These are phyloP conservation scores for Oenanthe javanica DNA, from an alignment of 140 eudicot species.

Conservation along the genomic window DNA sequence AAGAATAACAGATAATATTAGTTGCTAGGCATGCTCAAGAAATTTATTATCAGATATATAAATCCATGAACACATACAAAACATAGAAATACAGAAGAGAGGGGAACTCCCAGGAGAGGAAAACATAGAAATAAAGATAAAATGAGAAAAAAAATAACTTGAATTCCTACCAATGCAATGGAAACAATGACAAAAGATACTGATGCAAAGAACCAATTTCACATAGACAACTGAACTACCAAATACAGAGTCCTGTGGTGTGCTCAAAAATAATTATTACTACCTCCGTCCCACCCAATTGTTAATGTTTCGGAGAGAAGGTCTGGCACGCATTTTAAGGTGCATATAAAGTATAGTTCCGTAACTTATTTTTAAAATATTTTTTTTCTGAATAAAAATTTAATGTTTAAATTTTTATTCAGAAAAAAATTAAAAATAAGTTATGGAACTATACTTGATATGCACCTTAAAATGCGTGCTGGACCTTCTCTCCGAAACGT, in stretches of 20 bases:
- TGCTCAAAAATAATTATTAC: not conserved
- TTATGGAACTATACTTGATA: too few relatives aligned
- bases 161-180: not conserved
- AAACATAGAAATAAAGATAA: not conserved
- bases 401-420: too few relatives aligned
- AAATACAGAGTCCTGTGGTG: not conserved
- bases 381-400: too few relatives aligned
- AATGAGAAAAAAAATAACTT: not conserved
- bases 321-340: too few relatives aligned
- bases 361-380: too few relatives aligned
- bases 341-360: too few relatives aligned
- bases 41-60: not conserved
- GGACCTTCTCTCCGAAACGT: too few relatives aligned
- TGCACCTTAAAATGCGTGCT: too few relatives aligned
- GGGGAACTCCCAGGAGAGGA: not conserved
- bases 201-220: not conserved
- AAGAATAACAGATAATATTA: not conserved
- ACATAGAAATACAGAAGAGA: too few relatives aligned
- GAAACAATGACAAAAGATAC: not conserved
- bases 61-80: not conserved
- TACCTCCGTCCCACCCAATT: too few relatives aligned
- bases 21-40: not conserved
- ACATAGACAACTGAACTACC: not conserved
- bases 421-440: too few relatives aligned
- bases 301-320: too few relatives aligned